Conservation (phyloP, 2,329 filamentous ascomycete genomes). For the Ilyonectria robusta region DNA sequence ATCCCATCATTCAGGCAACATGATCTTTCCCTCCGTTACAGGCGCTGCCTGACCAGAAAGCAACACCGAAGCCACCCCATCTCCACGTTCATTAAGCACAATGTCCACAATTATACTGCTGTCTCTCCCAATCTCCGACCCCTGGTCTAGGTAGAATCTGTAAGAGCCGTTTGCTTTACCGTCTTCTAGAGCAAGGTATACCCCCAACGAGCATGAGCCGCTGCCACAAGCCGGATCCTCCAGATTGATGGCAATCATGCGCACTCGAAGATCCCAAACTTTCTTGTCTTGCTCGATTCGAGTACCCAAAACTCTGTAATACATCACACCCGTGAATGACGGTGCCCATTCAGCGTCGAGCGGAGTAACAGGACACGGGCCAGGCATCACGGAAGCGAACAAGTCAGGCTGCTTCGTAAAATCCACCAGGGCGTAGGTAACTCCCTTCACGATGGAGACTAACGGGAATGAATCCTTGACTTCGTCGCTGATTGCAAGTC, state of each 20-base stretch:
- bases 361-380: neutral
- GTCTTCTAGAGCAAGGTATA: conserved; percentile 25
- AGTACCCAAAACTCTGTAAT: conserved; percentile 4
- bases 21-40: conserved; percentile 18
- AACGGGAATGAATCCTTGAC: neutral
- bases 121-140: conserved; percentile 27
- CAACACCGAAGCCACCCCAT: conserved; percentile 10
- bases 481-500: neutral
- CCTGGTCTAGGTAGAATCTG: conserved; percentile 28
- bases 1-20: neutral
- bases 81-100: conserved; percentile 15
- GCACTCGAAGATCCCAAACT: conserved; percentile 23
- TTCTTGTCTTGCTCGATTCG: neutral
- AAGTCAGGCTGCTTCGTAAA: conserved; percentile 15
- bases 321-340: conserved; percentile 29
- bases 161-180: conserved; percentile 14
- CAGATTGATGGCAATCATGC: conserved; percentile 35
- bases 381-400: conserved; percentile 19
- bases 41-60: conserved; percentile 30
- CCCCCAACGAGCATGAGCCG: conserved; percentile 24
- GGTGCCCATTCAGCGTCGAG: conserved; percentile 28
- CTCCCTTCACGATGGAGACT: conserved; percentile 21
- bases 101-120: conserved; percentile 26
- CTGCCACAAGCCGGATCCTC: conserved; percentile 31
- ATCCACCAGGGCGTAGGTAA: conserved; percentile 19